Evolutionary conservation across 768 basidiomycete species (phyloP), one percentile per base, ranked within the genome.

Genomic region (Sutorius australiensis): DNA sequence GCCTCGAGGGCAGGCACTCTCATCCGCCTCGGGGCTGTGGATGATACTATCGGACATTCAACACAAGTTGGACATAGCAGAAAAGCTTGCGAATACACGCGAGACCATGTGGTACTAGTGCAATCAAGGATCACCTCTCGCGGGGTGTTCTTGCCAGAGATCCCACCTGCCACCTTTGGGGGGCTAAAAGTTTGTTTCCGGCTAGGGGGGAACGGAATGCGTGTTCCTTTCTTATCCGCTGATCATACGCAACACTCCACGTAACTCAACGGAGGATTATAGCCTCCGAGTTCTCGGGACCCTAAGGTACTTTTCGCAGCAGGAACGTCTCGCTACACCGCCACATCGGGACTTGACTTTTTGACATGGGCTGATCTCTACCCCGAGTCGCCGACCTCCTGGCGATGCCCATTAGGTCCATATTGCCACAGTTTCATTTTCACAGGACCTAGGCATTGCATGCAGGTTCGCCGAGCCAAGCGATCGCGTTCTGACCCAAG

Each of bases 381-480:
- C 36, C 24, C 24, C 24, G 24, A 24, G 24, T 50, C 45, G n/a
- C 21, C 31, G 48, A 53, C 34, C 21, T 32, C 42, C 38, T 30
- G 19, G 50, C 28, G 32, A 43, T 52, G 16, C 57, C 48, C 48
- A 38, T 55, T 59, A 27, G 41, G 56, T 21, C 21, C 28, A 51
- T 52, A 53, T 56, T 57, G 51, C 30, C 31, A 31, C 42, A 51
- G 49, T 37, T 56, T 61, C 54, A 58, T 54, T 54, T 67, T 50
- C 55, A 48, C 57, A 64, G 24, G 24, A 24, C 24, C 24, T 24
- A 24, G 48, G 56, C 24, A 5, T 24, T 50, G 45, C 28, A 19
- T 37, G 40, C 55, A 50, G 56, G 54, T 31, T 53, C 43, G 48
- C 36, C 32, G 34, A 49, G 43, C 34, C 43, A 50, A 28, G 37